phyloP scores from a whole-genome alignment of 495 filamentous ascomycete genomes.

The Delitschia confertaspora region DNA sequence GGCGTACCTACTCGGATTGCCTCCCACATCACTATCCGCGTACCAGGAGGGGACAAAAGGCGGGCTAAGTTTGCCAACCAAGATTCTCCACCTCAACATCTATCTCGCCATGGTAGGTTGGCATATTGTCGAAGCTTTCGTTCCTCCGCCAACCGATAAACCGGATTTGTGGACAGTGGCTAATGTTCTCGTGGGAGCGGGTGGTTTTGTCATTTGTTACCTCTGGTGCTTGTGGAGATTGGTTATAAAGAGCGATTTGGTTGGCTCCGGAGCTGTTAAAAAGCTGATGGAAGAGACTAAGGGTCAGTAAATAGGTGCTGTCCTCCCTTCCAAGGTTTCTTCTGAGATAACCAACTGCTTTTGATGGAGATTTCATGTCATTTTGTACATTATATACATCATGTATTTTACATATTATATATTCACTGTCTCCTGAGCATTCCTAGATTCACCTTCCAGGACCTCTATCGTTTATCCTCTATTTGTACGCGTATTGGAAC shows the following conservation, averaged over 20 bases:
- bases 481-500: too few relatives aligned
- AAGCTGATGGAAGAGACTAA: too few relatives aligned
- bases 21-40: constrained; percentile 60
- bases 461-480: too few relatives aligned
- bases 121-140: constrained; percentile 64
- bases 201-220: constrained; percentile 78
- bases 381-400: too few relatives aligned
- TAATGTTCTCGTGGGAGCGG: constrained; percentile 77
- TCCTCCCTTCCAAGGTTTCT: too few relatives aligned
- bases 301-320: too few relatives aligned
- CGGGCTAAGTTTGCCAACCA: constrained; percentile 45
- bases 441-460: too few relatives aligned
- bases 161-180: constrained; percentile 90
- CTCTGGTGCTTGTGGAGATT: constrained; percentile 77
- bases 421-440: too few relatives aligned
- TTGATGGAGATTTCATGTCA: too few relatives aligned
- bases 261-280: constrained; percentile 12
- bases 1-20: constrained; percentile 82
- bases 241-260: constrained; percentile 47
- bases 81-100: constrained; percentile 60
- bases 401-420: too few relatives aligned
- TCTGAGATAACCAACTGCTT: too few relatives aligned
- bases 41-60: constrained; percentile 41
- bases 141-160: constrained; percentile 59
- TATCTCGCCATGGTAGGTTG: constrained; percentile 69